Evolutionary conservation across 345 rosid species (phyloP), one percentile per base, ranked within the genome.

Genomic region (Salix exigua): DNA sequence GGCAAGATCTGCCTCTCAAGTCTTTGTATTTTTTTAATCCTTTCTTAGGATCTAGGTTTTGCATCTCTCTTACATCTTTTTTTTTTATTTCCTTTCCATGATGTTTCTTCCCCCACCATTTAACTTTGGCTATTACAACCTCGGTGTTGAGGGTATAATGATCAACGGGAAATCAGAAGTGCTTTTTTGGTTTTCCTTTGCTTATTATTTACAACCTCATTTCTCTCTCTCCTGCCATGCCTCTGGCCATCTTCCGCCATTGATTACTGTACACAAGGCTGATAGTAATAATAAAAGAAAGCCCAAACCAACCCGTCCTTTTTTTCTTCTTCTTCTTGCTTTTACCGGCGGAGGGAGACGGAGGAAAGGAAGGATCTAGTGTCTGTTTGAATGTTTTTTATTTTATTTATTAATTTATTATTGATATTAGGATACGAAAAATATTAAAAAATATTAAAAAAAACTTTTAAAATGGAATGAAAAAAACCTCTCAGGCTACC

Each of bases 141-240:
- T 55, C 62, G 4, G 62, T n/a, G 23, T n/a, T 55, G 62, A 55
- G 62, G 61, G 23, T 55, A 55, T n/a, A 55, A 9, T 55, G 14
- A 55, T 55, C 62, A 55, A n/a, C 9, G 28, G 62, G 9, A 40
- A 55, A 23, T 55, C 62, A n/a, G 61, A 55, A 55, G 26, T 55
- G 62, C 12, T n/a, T 0, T 33, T n/a, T 55, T 55, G 62, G 62
- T n/a, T 55, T 51, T 51, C 53, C n/a, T 51, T 50, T 6, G 58
- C n/a, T 18, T n/a, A 6, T 18, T 19, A 19, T 11, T n/a, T n/a
- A 21, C 26, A 2, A n/a, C 0, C 25, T n/a, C 1, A 0, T 44
- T 8, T n/a, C 4, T n/a, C 12, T 8, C 25, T 7, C 61, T 0
- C 61, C 3, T 8, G 0, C 25, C 61, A 8, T 53, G 61, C 12